Percentiles rank a stretch among this genome's conserved stretches.
Conservation (phyloP, 2,329 filamentous ascomycete species). For the Curvularia eragrostidis region DNA sequence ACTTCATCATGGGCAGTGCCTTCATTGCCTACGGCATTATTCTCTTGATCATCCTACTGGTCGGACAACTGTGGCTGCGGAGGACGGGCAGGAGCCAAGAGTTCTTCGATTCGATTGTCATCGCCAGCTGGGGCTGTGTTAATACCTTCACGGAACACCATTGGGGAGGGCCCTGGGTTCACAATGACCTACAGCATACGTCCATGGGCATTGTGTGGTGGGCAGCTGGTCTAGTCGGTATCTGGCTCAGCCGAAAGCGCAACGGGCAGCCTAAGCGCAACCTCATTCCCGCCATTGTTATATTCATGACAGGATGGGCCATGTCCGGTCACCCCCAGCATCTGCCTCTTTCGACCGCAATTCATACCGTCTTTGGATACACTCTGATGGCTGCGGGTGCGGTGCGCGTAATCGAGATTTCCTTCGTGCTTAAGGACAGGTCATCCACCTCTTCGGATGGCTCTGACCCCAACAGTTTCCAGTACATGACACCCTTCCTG, state of each 20-base stretch:
- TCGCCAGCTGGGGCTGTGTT: constrained; percentile 93
- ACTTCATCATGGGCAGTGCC: constrained; percentile 98
- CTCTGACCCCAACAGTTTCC: constrained; percentile 73
- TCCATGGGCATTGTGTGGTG: constrained; percentile 99
- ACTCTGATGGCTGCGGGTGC: constrained; percentile 90
- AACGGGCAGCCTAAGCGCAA: constrained; percentile 89
- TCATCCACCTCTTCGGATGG: constrained; percentile 70
- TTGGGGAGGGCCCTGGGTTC: constrained; percentile 88
- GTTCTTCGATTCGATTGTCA: constrained; percentile 92
- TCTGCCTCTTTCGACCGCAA: constrained; percentile 81
- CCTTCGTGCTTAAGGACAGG: constrained; percentile 81
- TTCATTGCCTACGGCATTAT: constrained; percentile 94
- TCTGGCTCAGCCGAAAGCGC: constrained; percentile 88
- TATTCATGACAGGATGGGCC: constrained; percentile 90
- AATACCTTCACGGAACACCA: constrained; percentile 98
- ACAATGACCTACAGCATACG: constrained; percentile 96
- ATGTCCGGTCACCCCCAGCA: constrained; percentile 93
- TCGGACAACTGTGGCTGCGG: constrained; percentile 86
- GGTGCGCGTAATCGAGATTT: constrained; percentile 86
- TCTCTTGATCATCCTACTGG: constrained; percentile 82
- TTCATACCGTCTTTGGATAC: constrained; percentile 90
- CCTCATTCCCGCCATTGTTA: constrained; percentile 88
- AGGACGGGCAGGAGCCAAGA: constrained; percentile 88
- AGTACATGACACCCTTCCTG: constrained; percentile 74
- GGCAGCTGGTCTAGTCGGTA: constrained; percentile 86